Conservation (phyloP, 1,284 basidiomycete species). For the Quambalaria eucalypti region DNA sequence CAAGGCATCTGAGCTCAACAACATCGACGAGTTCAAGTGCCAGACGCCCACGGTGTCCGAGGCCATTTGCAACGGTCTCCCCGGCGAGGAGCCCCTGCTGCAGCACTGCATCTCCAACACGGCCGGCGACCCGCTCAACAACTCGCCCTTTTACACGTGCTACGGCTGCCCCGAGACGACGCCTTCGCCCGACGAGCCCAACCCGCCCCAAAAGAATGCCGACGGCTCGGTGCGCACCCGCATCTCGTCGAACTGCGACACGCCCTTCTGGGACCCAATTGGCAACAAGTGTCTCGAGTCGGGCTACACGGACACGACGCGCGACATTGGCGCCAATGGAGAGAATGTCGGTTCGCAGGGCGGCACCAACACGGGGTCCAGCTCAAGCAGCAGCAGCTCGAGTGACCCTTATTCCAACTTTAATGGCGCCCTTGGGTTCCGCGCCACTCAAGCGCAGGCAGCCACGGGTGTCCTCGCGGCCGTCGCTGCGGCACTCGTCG, state of each 20-base stretch:
- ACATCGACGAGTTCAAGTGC: conserved; percentile 37
- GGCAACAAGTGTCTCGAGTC: conserved; percentile 30
- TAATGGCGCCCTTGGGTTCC: not conserved
- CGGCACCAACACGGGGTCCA: not conserved
- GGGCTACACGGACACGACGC: conserved; percentile 29
- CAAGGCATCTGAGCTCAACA: conserved; percentile 37
- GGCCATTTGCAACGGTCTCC: conserved; percentile 34
- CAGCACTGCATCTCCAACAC: conserved; percentile 36
- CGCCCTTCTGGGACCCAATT: conserved; percentile 39
- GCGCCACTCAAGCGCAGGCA: no score
- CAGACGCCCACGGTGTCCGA: conserved; percentile 22
- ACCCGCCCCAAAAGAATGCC: conserved; percentile 38
- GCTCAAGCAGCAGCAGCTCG: not conserved
- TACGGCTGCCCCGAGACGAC: conserved; percentile 35
- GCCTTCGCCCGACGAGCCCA: conserved; percentile 32
- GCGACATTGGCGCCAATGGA: conserved; percentile 29
- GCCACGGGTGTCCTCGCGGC: no score
- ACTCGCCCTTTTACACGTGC: conserved; percentile 39
- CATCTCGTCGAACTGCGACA: conserved; percentile 30
- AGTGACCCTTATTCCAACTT: not conserved
- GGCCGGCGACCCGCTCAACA: conserved; percentile 31
- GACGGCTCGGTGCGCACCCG: conserved; percentile 28
- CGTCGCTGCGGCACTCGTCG: no score
- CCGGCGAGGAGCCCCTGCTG: conserved; percentile 25
- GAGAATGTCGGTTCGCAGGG: conserved; percentile 4